Evolutionary conservation across 257 asterid species (phyloP).

Genomic region (Lycium barbarum): DNA sequence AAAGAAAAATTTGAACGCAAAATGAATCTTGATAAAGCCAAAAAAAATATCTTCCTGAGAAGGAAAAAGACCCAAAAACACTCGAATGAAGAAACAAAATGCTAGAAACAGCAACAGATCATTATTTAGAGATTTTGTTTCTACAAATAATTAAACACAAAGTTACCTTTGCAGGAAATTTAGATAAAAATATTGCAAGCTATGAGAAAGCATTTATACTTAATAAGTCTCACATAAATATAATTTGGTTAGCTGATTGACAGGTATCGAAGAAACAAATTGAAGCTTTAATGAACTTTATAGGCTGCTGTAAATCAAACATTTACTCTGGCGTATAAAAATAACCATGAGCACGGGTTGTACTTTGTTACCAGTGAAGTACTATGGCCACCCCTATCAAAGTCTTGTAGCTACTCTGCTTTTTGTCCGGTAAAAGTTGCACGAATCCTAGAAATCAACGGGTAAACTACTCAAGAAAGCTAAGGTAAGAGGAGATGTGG

Average conservation of each 20-base stretch:
- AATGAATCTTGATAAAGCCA: too few species aligned
- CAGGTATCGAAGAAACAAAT: not conserved
- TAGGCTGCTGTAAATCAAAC: not conserved
- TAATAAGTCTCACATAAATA: not conserved
- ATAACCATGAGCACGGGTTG: not conserved
- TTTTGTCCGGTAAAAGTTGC: not conserved
- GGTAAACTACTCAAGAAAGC: constrained; percentile 71
- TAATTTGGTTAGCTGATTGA: not conserved
- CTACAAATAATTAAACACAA: not conserved
- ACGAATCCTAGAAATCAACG: constrained; percentile 43
- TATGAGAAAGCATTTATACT: not conserved
- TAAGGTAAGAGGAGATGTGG: constrained; percentile 74
- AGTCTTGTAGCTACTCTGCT: constrained; percentile 19
- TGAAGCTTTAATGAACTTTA: not conserved
- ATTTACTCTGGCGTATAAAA: not conserved
- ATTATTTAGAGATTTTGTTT: too few species aligned
- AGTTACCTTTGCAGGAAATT: not conserved
- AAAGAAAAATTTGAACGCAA: not conserved
- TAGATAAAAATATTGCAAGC: constrained; percentile 1
- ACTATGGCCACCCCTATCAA: not conserved
- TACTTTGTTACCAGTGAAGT: not conserved
- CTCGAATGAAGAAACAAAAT: not conserved
- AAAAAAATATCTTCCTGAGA: not conserved
- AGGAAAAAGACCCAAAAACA: not conserved
- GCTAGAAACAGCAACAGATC: not conserved